Conservation (phyloP, 2,329 filamentous ascomycete genomes). For the Cadophora gregata region DNA sequence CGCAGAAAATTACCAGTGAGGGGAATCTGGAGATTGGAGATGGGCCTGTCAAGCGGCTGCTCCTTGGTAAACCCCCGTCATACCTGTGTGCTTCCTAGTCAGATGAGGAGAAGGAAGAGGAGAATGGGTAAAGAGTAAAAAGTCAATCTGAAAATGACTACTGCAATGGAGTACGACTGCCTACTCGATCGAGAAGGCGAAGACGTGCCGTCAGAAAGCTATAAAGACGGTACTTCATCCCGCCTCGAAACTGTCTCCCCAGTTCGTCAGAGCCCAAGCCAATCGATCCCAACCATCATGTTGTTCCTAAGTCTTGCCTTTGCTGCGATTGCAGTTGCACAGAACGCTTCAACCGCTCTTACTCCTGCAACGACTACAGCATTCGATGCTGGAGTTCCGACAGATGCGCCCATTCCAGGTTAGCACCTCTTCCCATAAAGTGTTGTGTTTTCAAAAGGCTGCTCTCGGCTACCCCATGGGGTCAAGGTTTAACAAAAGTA, state of each 20-base stretch:
- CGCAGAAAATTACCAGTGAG: conserved; percentile 15
- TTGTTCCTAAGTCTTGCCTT: conserved; percentile 27
- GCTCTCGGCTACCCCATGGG: neutral
- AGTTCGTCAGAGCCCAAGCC: conserved; percentile 4
- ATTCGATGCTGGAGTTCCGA: conserved; percentile 36
- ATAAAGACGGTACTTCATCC: conserved; percentile 9
- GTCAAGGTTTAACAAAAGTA: neutral
- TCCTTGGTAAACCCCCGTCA: conserved; percentile 7
- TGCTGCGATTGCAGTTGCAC: conserved; percentile 29
- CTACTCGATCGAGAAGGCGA: neutral
- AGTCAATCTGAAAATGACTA: neutral
- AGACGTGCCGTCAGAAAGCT: neutral
- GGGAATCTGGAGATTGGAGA: conserved; percentile 12
- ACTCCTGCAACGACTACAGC: conserved; percentile 26
- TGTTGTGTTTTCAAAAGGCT: neutral
- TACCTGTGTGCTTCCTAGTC: neutral
- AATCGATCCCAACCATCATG: conserved; percentile 21
- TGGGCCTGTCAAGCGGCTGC: conserved; percentile 16
- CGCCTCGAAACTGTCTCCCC: neutral
- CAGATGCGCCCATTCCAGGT: conserved; percentile 30
- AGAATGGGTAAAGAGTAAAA: no score
- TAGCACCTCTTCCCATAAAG: neutral
- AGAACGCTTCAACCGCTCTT: conserved; percentile 28
- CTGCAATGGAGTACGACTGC: conserved; percentile 1
- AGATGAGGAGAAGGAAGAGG: neutral